These are phyloP conservation scores for Penicillium sp. DNA, from an alignment of 2,329 filamentous ascomycete species.

Conservation along the genomic window DNA sequence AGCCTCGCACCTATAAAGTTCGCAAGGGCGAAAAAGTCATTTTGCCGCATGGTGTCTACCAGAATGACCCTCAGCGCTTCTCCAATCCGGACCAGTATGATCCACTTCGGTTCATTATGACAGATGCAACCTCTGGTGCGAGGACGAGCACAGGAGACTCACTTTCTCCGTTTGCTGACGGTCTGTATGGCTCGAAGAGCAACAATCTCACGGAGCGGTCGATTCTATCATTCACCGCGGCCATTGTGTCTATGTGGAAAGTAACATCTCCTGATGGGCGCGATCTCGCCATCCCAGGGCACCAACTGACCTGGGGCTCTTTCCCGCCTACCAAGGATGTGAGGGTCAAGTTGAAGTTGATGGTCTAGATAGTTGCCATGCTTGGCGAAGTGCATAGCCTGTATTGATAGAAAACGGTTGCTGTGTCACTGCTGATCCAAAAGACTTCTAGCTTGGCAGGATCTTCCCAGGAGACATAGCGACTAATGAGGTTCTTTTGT, in stretches of 20 bases:
- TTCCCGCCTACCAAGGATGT: constrained; percentile 49
- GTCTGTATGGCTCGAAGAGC: constrained; percentile 47
- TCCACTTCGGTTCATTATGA: constrained; percentile 45
- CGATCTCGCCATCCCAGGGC: constrained; percentile 48
- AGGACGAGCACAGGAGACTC: constrained; percentile 37
- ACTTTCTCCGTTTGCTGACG: constrained; percentile 48
- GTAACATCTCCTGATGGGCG: constrained; percentile 44
- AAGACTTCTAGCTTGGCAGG: too few species aligned
- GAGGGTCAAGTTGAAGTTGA: constrained; percentile 49
- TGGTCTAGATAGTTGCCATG: constrained; percentile 29
- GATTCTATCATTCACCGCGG: constrained; percentile 48
- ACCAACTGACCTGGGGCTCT: constrained; percentile 43
- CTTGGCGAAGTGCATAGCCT: too few species aligned
- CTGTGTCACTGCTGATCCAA: too few species aligned
- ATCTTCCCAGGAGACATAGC: too few species aligned
- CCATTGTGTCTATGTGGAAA: constrained; percentile 53
- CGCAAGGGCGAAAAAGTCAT: constrained; percentile 41
- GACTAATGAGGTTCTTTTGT: too few species aligned
- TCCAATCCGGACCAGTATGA: constrained; percentile 41
- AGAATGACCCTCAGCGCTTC: constrained; percentile 40
- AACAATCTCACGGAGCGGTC: constrained; percentile 48
- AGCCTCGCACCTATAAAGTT: constrained; percentile 38
- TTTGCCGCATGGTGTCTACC: constrained; percentile 43
- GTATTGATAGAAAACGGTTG: too few species aligned
- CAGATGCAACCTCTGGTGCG: constrained; percentile 31